Percentiles rank a stretch among this genome's conserved stretches.
Conservation (phyloP, 2,329 filamentous ascomycete genomes). For the Sporothrix dimorphospora region DNA sequence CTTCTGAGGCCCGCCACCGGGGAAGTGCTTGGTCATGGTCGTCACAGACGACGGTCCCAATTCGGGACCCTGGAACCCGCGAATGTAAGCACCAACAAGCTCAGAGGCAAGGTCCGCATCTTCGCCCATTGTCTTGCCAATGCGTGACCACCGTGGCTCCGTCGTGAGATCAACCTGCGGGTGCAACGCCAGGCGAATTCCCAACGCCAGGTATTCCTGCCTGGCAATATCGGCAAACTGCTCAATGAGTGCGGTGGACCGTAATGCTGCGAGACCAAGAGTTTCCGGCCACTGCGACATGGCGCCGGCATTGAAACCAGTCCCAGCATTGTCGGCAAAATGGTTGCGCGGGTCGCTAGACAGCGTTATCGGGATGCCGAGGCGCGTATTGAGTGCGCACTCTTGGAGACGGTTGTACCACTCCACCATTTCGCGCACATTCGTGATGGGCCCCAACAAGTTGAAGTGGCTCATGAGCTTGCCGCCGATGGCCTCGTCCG, state of each 20-base stretch:
- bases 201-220: background rate
- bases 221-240: background rate
- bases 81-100: background rate
- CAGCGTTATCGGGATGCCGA: background rate
- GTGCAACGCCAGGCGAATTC: background rate
- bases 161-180: background rate
- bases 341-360: conserved; percentile 43
- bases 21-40: conserved; percentile 1
- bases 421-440: background rate
- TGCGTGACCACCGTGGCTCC: background rate
- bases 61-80: background rate
- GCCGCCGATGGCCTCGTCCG: conserved; percentile 29
- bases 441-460: background rate
- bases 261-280: conserved; percentile 46
- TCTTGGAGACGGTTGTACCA: background rate
- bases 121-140: background rate
- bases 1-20: background rate
- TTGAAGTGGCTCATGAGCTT: conserved; percentile 2
- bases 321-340: conserved; percentile 43
- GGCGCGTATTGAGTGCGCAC: background rate
- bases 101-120: background rate
- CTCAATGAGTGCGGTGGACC: background rate
- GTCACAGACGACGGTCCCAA: background rate
- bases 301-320: conserved; percentile 46
- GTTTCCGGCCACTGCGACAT: conserved; percentile 58